Evolutionary conservation across 129 eudicot genomes (phyloP), one percentile per base, ranked within the genome.

Genomic region (Cynara cardunculus): DNA sequence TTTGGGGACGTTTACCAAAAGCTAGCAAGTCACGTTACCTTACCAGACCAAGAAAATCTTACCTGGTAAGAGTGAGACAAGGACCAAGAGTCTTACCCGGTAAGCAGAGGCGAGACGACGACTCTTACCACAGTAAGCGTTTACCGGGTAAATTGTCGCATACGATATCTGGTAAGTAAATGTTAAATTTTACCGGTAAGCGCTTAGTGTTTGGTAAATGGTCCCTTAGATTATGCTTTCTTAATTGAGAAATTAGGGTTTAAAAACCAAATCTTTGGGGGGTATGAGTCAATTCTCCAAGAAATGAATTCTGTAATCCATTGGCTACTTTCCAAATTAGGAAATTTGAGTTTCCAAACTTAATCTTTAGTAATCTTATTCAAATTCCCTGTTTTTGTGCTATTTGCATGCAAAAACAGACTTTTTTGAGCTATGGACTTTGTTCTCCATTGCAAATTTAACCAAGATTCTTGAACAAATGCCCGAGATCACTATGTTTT

Each of bases 221-320:
- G n/a, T n/a, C n/a, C n/a, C n/a, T n/a, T 72, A n/a, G 73, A 62
- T 61, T 71, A 24, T 12, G 21, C 41, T 75, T 69, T 56, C 4
- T 8, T 67, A 26, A 61, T 31, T 35, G n/a, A 30, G 39, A 78
- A 31, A 19, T 24, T 13, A n/a, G 56, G 69, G 41, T 35, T 72
- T 41, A 39, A 73, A 81, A 26, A 12, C 65, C 74, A 10, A 73
- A 80, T 13, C 53, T 73, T 73, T 61, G 72, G 77, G 64, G 66
- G 73, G 67, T 73, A 65, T 65, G 28, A 26, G 66, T 72, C 49
- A 39, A 72, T 9, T 64, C n/a, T 26, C 21, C 70, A 72, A 5
- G 69, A 72, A 32, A 30, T 49, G 21, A 61, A 26, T 28, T 39
- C 49, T 35, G 31, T n/a, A 44, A 78, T 41, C 41, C 1, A 0